phyloP scores from a whole-genome alignment of 768 basidiomycete genomes.

The Leccinum olivaceopallidum region DNA sequence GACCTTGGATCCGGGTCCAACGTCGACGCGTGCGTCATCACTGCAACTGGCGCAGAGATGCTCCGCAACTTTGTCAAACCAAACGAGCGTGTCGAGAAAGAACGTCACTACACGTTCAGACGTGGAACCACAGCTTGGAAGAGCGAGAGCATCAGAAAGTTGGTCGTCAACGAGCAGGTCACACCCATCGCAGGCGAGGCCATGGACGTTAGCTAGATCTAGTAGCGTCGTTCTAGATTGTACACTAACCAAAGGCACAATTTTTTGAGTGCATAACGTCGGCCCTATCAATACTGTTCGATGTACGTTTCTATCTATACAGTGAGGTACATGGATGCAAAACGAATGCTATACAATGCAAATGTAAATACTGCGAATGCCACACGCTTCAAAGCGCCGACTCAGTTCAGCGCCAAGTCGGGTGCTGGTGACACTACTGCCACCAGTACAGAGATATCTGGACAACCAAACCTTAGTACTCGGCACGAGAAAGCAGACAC shows the following conservation, averaged over 20 bases:
- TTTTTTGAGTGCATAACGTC: conserved; percentile 8
- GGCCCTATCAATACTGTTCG: conserved; percentile 6
- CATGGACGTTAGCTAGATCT: conserved; percentile 74
- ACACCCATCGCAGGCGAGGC: conserved; percentile 60
- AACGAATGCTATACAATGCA: conserved; percentile 28
- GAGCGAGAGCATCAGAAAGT: conserved; percentile 68
- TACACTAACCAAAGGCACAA: conserved; percentile 5
- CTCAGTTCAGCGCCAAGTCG: conserved; percentile 23
- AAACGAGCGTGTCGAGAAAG: conserved; percentile 80
- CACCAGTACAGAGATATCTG: conserved; percentile 68
- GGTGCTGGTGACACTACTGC: conserved; percentile 58
- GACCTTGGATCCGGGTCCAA: conserved; percentile 99
- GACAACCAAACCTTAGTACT: conserved; percentile 3
- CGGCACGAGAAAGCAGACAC: neutral
- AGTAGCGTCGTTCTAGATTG: neutral
- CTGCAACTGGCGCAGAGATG: conserved; percentile 84
- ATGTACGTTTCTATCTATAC: conserved; percentile 30
- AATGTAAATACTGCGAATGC: conserved; percentile 13
- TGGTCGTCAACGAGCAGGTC: conserved; percentile 74
- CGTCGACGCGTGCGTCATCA: conserved; percentile 96
- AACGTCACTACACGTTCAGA: conserved; percentile 68
- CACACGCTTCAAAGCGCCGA: conserved; percentile 3
- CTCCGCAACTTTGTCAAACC: conserved; percentile 93
- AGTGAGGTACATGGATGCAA: conserved; percentile 21
- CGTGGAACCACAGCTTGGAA: conserved; percentile 90